Conservation (phyloP, 106 monocot genomes). For the Dendrobium nobile region DNA sequence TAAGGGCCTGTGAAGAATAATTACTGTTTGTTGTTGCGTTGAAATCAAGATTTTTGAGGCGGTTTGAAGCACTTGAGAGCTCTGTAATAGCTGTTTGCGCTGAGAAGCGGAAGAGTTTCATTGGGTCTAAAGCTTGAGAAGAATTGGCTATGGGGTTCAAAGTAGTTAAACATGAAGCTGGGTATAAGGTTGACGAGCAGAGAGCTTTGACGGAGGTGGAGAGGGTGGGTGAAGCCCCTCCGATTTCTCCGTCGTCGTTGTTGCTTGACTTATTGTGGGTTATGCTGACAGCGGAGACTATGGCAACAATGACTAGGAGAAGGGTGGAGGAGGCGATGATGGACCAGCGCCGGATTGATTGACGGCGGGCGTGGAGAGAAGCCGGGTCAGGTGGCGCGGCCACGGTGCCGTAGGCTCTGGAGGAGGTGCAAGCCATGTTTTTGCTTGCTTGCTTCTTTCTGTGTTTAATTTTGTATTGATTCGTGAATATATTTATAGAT, state of each 20-base stretch:
- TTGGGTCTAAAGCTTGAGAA: background rate
- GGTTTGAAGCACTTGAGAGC: background rate
- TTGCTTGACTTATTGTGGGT: background rate
- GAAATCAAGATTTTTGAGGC: background rate
- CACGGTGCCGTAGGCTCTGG: background rate
- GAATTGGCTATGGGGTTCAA: background rate
- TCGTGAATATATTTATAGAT: background rate
- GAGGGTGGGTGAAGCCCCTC: background rate
- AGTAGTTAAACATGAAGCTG: slow-evolving; percentile 3
- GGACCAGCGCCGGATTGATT: slow-evolving; percentile 6
- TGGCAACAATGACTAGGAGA: background rate
- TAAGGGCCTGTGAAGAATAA: background rate
- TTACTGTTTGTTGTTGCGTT: background rate
- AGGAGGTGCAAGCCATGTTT: background rate
- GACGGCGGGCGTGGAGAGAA: slow-evolving; percentile 5
- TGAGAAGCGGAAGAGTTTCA: slow-evolving; percentile 5
- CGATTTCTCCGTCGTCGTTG: background rate
- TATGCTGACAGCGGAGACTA: background rate
- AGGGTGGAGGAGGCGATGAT: slow-evolving; percentile 12
- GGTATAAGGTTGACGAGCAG: slow-evolving; percentile 6
- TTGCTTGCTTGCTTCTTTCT: background rate
- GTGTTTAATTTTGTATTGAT: background rate
- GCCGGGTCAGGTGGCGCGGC: background rate
- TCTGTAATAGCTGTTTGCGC: slow-evolving; percentile 4
- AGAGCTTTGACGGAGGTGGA: slow-evolving; percentile 15